Percentiles rank a stretch among this genome's conserved stretches.
Conservation (phyloP, 1,284 basidiomycete species). For the Heterobasidion parviporum region DNA sequence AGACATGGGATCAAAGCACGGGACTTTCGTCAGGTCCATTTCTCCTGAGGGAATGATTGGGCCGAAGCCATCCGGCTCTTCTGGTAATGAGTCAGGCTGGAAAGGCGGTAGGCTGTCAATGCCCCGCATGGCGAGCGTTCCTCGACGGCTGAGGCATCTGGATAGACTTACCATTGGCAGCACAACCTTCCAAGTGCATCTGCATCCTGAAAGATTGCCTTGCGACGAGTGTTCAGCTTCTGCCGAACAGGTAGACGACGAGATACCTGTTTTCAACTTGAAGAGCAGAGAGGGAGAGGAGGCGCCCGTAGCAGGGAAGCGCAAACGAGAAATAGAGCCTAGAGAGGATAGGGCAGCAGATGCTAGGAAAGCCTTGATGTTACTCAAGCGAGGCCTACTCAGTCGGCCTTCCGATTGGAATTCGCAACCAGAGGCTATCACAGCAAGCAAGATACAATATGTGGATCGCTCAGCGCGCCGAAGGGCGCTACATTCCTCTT, state of each 20-base stretch:
- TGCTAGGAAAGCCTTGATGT: conserved; percentile 51
- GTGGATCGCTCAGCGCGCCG: conserved; percentile 63
- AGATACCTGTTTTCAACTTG: conserved; percentile 52
- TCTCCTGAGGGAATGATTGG: background rate
- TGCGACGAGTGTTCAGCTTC: conserved; percentile 47
- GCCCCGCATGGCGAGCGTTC: conserved; percentile 57
- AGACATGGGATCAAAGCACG: conserved; percentile 78
- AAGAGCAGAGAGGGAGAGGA: conserved; percentile 15
- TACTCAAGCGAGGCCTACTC: conserved; percentile 53
- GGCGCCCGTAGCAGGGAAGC: too few relatives aligned
- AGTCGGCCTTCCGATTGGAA: conserved; percentile 30
- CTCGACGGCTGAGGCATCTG: conserved; percentile 49
- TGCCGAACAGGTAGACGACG: conserved; percentile 30
- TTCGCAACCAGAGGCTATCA: background rate
- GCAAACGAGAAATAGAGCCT: too few relatives aligned
- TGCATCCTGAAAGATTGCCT: conserved; percentile 51
- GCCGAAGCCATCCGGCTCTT: conserved; percentile 1
- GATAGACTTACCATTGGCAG: conserved; percentile 59
- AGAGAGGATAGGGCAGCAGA: conserved; percentile 25
- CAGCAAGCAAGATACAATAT: conserved; percentile 24
- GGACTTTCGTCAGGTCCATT: conserved; percentile 47
- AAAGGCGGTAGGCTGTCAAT: conserved; percentile 49
- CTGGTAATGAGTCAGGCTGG: conserved; percentile 4
- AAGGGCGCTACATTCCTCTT: conserved; percentile 44
- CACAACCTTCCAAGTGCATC: conserved; percentile 61